These are phyloP conservation scores for Aureobasidium sp. DNA, from an alignment of 2,329 filamentous ascomycete species.

Conservation along the genomic window DNA sequence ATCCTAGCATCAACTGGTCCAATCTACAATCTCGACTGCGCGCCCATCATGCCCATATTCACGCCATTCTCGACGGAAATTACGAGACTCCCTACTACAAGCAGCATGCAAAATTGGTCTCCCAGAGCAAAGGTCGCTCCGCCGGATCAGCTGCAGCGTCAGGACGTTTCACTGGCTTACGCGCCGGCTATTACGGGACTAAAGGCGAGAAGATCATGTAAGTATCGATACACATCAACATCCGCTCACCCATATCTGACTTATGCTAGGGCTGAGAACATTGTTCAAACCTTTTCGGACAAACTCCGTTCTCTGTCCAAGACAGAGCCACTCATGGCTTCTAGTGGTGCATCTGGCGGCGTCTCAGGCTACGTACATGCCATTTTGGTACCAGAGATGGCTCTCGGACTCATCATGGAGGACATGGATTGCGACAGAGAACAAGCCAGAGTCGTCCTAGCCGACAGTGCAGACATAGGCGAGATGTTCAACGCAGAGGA, in stretches of 20 bases:
- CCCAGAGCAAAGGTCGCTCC: slow-evolving; percentile 15
- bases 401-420: slow-evolving; percentile 25
- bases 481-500: slow-evolving; percentile 24
- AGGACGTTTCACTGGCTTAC: slow-evolving; percentile 7
- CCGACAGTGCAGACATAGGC: slow-evolving; percentile 24
- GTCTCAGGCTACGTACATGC: slow-evolving; percentile 27
- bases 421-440: slow-evolving; percentile 21
- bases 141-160: slow-evolving; percentile 15
- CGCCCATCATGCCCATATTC: slow-evolving; percentile 19
- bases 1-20: slow-evolving; percentile 27
- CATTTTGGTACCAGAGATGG: slow-evolving; percentile 30
- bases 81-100: slow-evolving; percentile 19
- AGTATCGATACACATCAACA: not conserved
- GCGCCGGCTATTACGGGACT: slow-evolving; percentile 27
- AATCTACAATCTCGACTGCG: slow-evolving; percentile 19
- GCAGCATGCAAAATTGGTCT: slow-evolving; percentile 16
- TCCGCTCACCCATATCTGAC: not conserved
- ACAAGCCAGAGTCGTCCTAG: slow-evolving; percentile 19
- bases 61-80: slow-evolving; percentile 19
- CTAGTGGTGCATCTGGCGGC: slow-evolving; percentile 24
- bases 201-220: slow-evolving; percentile 27
- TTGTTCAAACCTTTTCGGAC: slow-evolving; percentile 21
- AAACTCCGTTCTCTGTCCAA: slow-evolving; percentile 21
- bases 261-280: slow-evolving; percentile 22
- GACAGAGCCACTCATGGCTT: slow-evolving; percentile 23